phyloP scores from a whole-genome alignment of 495 filamentous ascomycete genomes.

The Aspergillus homomorphus region DNA sequence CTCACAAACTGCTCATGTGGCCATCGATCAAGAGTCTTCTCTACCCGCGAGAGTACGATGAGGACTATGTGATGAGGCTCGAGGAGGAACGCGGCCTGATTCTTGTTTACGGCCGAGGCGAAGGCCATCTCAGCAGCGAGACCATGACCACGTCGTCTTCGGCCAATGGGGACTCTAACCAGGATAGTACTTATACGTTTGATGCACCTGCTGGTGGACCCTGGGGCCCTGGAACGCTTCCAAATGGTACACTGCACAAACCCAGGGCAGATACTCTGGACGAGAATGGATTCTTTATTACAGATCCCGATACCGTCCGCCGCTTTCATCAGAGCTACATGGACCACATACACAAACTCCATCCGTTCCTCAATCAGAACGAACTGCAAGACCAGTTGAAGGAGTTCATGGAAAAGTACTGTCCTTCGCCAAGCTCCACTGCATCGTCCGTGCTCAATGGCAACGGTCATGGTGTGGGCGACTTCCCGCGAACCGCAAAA shows the following conservation, averaged over 20 bases:
- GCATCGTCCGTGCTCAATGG: slow-evolving; percentile 19
- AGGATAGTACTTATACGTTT: slow-evolving; percentile 30
- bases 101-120: slow-evolving; percentile 74
- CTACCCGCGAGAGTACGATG: slow-evolving; percentile 41
- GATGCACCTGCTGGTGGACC: slow-evolving; percentile 24
- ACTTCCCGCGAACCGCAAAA: slow-evolving; percentile 35
- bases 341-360: slow-evolving; percentile 78
- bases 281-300: slow-evolving; percentile 59
- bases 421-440: slow-evolving; percentile 22
- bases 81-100: slow-evolving; percentile 76
- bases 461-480: slow-evolving; percentile 13
- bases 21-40: slow-evolving; percentile 59
- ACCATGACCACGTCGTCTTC: slow-evolving; percentile 22
- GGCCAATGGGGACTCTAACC: slow-evolving; percentile 11
- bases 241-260: background rate
- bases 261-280: slow-evolving; percentile 50
- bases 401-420: slow-evolving; percentile 48
- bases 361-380: slow-evolving; percentile 73
- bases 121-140: slow-evolving; percentile 56
- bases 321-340: slow-evolving; percentile 69
- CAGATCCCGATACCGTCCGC: slow-evolving; percentile 59
- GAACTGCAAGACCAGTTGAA: slow-evolving; percentile 48
- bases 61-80: slow-evolving; percentile 67
- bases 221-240: slow-evolving; percentile 31
- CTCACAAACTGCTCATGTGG: slow-evolving; percentile 74